These are phyloP conservation scores for Fusarium annulatum DNA, from an alignment of 2,329 filamentous ascomycete species.

Conservation along the genomic window DNA sequence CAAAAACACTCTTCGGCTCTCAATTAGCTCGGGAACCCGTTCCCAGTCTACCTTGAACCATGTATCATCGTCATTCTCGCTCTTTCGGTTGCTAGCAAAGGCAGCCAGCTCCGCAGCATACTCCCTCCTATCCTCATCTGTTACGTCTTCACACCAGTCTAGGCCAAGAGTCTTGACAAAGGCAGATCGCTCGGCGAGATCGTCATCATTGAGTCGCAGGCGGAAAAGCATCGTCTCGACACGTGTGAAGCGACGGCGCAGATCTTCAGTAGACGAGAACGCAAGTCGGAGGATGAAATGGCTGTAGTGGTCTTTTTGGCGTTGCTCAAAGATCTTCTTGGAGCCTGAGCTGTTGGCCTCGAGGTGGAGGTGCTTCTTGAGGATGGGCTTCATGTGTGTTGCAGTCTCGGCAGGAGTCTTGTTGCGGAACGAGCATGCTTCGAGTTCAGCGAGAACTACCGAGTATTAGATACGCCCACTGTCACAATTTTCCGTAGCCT, in stretches of 20 bases:
- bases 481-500: conserved; percentile 33
- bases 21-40: conserved; percentile 88
- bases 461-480: conserved; percentile 9
- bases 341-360: conserved; percentile 76
- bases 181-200: conserved; percentile 74
- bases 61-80: conserved; percentile 74
- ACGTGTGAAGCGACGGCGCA: conserved; percentile 85
- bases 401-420: conserved; percentile 84
- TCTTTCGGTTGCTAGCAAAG: conserved; percentile 53
- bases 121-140: conserved; percentile 79
- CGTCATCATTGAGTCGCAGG: conserved; percentile 82
- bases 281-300: conserved; percentile 96
- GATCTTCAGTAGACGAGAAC: conserved; percentile 90
- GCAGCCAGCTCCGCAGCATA: conserved; percentile 71
- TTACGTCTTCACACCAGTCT: conserved; percentile 90
- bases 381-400: conserved; percentile 83
- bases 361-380: conserved; percentile 88
- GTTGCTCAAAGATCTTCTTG: conserved; percentile 72
- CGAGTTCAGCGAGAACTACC: conserved; percentile 84
- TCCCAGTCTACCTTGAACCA: conserved; percentile 99
- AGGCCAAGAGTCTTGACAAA: conserved; percentile 84
- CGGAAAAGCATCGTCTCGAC: conserved; percentile 92
- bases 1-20: conserved; percentile 80
- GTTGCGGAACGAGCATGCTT: conserved; percentile 96
- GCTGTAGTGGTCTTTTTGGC: conserved; percentile 96